Evolutionary conservation across 2,329 filamentous ascomycete genomes (phyloP), one percentile per base, ranked within the genome.

Genomic region (Amphichorda felina): DNA sequence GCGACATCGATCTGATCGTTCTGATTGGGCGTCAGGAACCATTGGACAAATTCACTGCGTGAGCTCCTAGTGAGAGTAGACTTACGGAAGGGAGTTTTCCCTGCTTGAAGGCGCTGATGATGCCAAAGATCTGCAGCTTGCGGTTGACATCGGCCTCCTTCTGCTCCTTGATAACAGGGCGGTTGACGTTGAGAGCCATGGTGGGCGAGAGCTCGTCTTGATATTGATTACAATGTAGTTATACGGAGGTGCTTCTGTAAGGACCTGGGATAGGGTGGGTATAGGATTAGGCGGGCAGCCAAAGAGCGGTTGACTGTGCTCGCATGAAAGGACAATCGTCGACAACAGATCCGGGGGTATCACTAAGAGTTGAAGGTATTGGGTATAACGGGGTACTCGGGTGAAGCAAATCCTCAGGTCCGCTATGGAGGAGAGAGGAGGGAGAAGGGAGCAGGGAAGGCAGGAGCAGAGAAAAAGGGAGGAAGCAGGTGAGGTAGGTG

Each of bases 1-100:
- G 91, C 88, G 33, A 95, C 71, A 64, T 96, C 91, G 56, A 95
- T 93, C 66, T 95, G 88, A 50, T 89, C 84, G 61, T 95, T 95
- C 81, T 86, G 50, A 40, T 5, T 25, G 11, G 22, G 7, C n/a
- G 16, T 15, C n/a, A n/a, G n/a, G n/a, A n/a, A n/a, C n/a, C n/a
- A n/a, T n/a, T n/a, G n/a, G n/a, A n/a, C n/a, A n/a, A n/a, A n/a
- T n/a, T n/a, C n/a, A n/a, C n/a, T n/a, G n/a, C n/a, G n/a, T n/a
- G n/a, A n/a, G n/a, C n/a, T n/a, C n/a, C n/a, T n/a, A 26, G 21
- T 27, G 11, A 16, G 4, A 22, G 8, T 9, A 4, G 7, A 66
- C 78, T 54, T 73, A 88, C 77, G 50, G 88, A 94, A 43, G 89
- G 89, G 31, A 88, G 79, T 60, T 95, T 96, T 66, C 88, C 88